Evolutionary conservation across 2,329 filamentous ascomycete species (phyloP), one percentile per base, ranked within the genome.

Genomic region (Alternaria panax): DNA sequence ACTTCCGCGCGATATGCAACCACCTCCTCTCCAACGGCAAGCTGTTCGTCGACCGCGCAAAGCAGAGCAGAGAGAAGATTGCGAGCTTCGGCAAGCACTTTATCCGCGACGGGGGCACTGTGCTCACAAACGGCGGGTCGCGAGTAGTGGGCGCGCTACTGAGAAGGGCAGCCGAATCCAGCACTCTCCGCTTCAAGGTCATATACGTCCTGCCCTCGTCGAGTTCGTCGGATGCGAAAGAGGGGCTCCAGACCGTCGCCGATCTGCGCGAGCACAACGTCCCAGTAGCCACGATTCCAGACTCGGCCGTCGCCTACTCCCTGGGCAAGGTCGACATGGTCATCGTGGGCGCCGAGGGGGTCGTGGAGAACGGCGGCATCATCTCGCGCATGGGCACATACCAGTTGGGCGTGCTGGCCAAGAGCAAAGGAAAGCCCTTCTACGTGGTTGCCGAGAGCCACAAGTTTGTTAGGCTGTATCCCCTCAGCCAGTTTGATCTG

Each of bases 401-500:
- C 69, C 93, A 97, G 81, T 90, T 98, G 68, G 93, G 92, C 2
- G 82, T 92, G 67, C 82, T 97, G 52, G 93, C 93, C 5, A 89
- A 89, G 70, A 86, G 86, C 14, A 85, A 86, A 62, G 87, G 89
- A 38, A 89, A 92, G 63, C 91, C 91, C 0, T 92, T 98, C 69
- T 97, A 96, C 73, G 93, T 97, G 18, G 93, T 95, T 5, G 91
- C 91, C 1, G 95, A 99, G 82, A 96, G 92, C 71, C 95, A 99
- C 83, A 99, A 99, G 81, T 97, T 99, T 75, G 92, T 96, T 45
- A 86, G 93, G 70, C 85, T 95, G 55, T 95, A 93, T 71, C 92
- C 94, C 1, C 81, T 95, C 22, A 88, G 90, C 63, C 92, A 97
- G 79, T 87, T 89, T 59, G 91, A 95, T 73, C 81, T 96, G 59